phyloP scores from a whole-genome alignment of 352 stramenopile genomes.

The Pythium sp. region DNA sequence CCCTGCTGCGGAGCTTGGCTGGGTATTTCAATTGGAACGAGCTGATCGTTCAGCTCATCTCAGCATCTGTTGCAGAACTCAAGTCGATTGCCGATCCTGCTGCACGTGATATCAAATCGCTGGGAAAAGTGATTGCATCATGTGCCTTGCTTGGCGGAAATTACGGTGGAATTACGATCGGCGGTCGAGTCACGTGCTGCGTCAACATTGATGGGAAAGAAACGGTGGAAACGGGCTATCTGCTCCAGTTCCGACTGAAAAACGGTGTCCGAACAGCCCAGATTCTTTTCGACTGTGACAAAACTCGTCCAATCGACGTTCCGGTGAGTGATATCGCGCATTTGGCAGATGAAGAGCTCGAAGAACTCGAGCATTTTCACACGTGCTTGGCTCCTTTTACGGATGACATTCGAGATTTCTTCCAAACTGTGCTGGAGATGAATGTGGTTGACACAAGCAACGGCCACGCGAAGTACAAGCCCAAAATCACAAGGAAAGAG shows the following conservation, averaged over 20 bases:
- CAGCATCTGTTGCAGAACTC: constrained; percentile 14
- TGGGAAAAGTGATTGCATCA: constrained; percentile 34
- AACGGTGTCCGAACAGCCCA: constrained; percentile 38
- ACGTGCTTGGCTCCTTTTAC: constrained; percentile 28
- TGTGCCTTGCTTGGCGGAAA: constrained; percentile 56
- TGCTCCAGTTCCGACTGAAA: constrained; percentile 51
- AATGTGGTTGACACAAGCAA: not conserved
- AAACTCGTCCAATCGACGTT: constrained; percentile 47
- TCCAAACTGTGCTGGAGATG: constrained; percentile 26
- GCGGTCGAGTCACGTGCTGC: constrained; percentile 62
- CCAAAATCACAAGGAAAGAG: constrained; percentile 58
- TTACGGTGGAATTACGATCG: constrained; percentile 46
- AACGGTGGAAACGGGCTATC: constrained; percentile 63
- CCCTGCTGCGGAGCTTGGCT: constrained; percentile 38
- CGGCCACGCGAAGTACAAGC: constrained; percentile 26
- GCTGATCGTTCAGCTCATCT: constrained; percentile 27
- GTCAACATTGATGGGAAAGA: constrained; percentile 77
- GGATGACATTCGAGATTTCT: constrained; percentile 27
- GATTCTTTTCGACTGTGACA: constrained; percentile 71
- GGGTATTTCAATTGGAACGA: constrained; percentile 32
- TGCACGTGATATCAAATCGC: not conserved
- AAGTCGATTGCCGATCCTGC: not conserved
- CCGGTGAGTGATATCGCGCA: constrained; percentile 46
- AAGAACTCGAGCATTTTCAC: constrained; percentile 37
- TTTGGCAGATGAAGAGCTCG: constrained; percentile 41